Evolutionary conservation across 140 eudicot species (phyloP).

Genomic region (Stevia rebaudiana): DNA sequence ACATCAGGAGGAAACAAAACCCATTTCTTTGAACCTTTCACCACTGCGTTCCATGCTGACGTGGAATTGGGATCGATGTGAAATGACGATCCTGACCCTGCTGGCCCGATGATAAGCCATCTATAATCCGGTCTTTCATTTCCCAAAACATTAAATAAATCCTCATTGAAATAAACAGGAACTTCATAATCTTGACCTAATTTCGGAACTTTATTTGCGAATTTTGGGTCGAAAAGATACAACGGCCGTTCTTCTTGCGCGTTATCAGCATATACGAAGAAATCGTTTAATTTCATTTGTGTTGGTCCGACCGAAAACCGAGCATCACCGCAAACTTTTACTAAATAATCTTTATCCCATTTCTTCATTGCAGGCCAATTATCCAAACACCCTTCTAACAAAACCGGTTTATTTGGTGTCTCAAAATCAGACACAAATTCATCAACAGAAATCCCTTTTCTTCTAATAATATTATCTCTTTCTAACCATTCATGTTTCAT

Average conservation of each 20-base stretch:
- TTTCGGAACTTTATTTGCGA: constrained; percentile 61
- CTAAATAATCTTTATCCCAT: constrained; percentile 77
- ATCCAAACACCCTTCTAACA: constrained; percentile 90
- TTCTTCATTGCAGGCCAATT: constrained; percentile 60
- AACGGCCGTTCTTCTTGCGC: constrained; percentile 84
- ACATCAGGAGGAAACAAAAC: constrained; percentile 87
- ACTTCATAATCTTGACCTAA: constrained; percentile 66
- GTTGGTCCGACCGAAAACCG: constrained; percentile 82
- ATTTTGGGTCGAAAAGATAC: constrained; percentile 89
- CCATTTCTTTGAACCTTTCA: constrained; percentile 97
- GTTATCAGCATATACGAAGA: constrained; percentile 63
- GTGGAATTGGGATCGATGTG: constrained; percentile 98
- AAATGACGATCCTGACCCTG: constrained; percentile 96
- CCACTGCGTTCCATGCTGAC: constrained; percentile 97
- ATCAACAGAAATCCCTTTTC: constrained; percentile 70
- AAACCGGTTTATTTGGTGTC: constrained; percentile 82
- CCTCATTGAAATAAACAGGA: constrained; percentile 76
- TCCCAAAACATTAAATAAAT: constrained; percentile 78
- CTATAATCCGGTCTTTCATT: constrained; percentile 91
- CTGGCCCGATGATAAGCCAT: constrained; percentile 93
- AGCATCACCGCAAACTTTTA: constrained; percentile 47
- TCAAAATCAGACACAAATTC: constrained; percentile 68
- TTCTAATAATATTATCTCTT: constrained; percentile 68
- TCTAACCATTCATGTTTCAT: constrained; percentile 84
- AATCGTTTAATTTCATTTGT: constrained; percentile 70